phyloP scores from a whole-genome alignment of 1,284 basidiomycete genomes.

The Vanrija humicola region DNA sequence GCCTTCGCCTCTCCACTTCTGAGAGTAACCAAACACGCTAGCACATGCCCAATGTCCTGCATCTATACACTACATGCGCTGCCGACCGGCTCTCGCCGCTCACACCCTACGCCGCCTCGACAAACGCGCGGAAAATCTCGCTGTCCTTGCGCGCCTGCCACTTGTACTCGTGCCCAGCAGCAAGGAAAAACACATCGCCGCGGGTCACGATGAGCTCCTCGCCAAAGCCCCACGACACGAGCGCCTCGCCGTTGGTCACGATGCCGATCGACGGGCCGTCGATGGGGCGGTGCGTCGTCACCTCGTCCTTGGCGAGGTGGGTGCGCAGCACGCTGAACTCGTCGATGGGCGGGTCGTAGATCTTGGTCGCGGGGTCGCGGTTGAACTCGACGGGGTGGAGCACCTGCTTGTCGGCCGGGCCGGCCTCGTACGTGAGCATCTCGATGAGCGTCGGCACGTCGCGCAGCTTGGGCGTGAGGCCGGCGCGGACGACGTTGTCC shows the following conservation, averaged over 20 bases:
- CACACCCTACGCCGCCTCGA: constrained; percentile 48
- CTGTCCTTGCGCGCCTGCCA: constrained; percentile 53
- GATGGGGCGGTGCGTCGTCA: constrained; percentile 56
- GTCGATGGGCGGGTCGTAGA: constrained; percentile 93
- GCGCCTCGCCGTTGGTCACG: constrained; percentile 66
- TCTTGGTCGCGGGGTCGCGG: constrained; percentile 24
- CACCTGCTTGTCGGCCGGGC: constrained; percentile 64
- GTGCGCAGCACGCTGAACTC: constrained; percentile 85
- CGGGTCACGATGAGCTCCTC: constrained; percentile 54
- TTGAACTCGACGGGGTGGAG: constrained; percentile 60
- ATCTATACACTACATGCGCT: too few species aligned
- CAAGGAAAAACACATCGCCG: constrained; percentile 82
- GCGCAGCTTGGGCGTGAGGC: constrained; percentile 91
- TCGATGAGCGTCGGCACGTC: constrained; percentile 86
- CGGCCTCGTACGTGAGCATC: constrained; percentile 81
- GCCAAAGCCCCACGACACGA: constrained; percentile 32
- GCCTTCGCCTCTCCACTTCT: too few species aligned
- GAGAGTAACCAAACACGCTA: too few species aligned
- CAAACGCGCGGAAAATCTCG: constrained; percentile 72
- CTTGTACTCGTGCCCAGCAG: constrained; percentile 61
- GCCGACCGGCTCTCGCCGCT: neutral
- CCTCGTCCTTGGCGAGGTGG: constrained; percentile 51
- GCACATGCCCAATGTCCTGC: too few species aligned
- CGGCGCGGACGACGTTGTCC: constrained; percentile 98
- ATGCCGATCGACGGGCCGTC: constrained; percentile 82